Conservation (phyloP, 352 stramenopile species). For the Pythium brassicae region DNA sequence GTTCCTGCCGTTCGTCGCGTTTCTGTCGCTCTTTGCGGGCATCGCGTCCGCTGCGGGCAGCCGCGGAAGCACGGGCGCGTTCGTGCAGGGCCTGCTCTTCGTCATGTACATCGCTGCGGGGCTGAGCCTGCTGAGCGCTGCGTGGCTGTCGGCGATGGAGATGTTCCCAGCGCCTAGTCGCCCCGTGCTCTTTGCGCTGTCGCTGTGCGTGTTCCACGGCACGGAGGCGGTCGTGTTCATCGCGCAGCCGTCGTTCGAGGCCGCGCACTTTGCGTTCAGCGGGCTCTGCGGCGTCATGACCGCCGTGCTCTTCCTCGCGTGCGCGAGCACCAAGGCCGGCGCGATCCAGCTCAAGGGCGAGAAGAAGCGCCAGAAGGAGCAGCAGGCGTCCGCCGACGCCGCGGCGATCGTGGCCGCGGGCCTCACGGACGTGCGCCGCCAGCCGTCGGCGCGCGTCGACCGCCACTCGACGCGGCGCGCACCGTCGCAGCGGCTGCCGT, state of each 20-base stretch:
- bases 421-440: constrained; percentile 29
- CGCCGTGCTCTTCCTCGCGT: constrained; percentile 65
- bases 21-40: constrained; percentile 58
- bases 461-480: constrained; percentile 10
- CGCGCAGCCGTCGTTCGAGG: constrained; percentile 52
- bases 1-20: constrained; percentile 67
- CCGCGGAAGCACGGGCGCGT: constrained; percentile 17
- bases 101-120: constrained; percentile 62
- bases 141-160: constrained; percentile 72
- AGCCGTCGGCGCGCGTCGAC: constrained; percentile 55
- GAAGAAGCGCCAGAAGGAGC: constrained; percentile 64
- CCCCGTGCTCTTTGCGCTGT: constrained; percentile 61
- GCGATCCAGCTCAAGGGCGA: constrained; percentile 85
- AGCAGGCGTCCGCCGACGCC: constrained; percentile 15
- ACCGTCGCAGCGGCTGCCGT: constrained; percentile 3
- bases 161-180: constrained; percentile 73
- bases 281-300: constrained; percentile 41
- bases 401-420: constrained; percentile 17
- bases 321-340: constrained; percentile 74
- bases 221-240: constrained; percentile 55
- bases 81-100: constrained; percentile 49
- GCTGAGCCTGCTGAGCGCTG: constrained; percentile 67
- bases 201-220: constrained; percentile 61
- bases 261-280: constrained; percentile 53
- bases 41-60: constrained; percentile 37